phyloP scores from a whole-genome alignment of 495 filamentous ascomycete genomes.

The Lophium mytilinum region DNA sequence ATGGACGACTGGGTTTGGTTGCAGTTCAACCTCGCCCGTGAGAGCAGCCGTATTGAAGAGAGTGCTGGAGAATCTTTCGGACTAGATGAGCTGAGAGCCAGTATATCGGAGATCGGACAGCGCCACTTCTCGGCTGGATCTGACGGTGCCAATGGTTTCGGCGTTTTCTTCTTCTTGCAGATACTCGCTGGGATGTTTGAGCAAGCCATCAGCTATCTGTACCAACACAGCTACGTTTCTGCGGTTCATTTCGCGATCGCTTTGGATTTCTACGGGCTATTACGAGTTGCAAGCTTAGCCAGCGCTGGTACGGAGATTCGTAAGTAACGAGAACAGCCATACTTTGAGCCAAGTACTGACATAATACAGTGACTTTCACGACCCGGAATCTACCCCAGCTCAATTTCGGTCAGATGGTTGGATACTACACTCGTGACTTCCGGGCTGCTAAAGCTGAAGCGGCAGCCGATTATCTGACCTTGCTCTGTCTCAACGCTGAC shows the following conservation, averaged over 20 bases:
- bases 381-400: slow-evolving; percentile 79
- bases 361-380: slow-evolving; percentile 49
- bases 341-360: slow-evolving; percentile 30
- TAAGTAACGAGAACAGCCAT: slow-evolving; percentile 36
- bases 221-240: slow-evolving; percentile 78
- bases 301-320: slow-evolving; percentile 63
- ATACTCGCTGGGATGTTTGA: slow-evolving; percentile 92
- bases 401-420: slow-evolving; percentile 87
- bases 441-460: slow-evolving; percentile 76
- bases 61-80: slow-evolving; percentile 83
- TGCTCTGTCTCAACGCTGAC: slow-evolving; percentile 90
- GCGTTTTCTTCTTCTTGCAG: slow-evolving; percentile 86
- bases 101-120: slow-evolving; percentile 77
- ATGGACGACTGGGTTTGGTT: slow-evolving; percentile 97
- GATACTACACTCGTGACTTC: slow-evolving; percentile 93
- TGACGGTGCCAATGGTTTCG: slow-evolving; percentile 62
- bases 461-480: slow-evolving; percentile 84
- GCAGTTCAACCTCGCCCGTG: slow-evolving; percentile 84
- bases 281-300: slow-evolving; percentile 71
- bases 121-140: slow-evolving; percentile 76
- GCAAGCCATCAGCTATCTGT: slow-evolving; percentile 83
- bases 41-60: slow-evolving; percentile 74
- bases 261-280: slow-evolving; percentile 80
- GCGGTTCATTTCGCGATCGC: slow-evolving; percentile 93
- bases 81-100: slow-evolving; percentile 75